Base-by-base conservation (phyloP, 805 yeast species). In the Spencermartinsiella europaea region DNA sequence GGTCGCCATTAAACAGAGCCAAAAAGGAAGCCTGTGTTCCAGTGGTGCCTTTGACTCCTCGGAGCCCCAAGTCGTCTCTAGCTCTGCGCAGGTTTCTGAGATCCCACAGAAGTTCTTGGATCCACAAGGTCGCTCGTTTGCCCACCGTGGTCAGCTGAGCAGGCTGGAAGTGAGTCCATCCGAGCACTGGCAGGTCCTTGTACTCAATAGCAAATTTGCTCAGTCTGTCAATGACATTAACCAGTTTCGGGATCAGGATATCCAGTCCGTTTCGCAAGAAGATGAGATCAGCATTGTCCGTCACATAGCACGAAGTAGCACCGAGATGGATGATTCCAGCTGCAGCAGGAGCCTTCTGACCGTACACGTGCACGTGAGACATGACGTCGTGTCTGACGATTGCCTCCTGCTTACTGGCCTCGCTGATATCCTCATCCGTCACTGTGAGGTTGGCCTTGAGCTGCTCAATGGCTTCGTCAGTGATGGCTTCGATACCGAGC, bases 131-230 rank as follows among this genome's bases (percentile, higher is more conserved):
- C 47, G 95, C 95, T 72, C 99, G 84, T 76, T 93, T 93, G 67
- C 99, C 99, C 53, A 93, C 95, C 28, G 99, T 93, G 57, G 98
- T 91, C 67, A 93, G 80, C 74, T 93, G 99, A 45, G 99, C 99
- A 14, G 99, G 99, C 74, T 93, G 99, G 80, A 93, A 93, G 70
- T 93, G 99, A 48, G 99, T 93, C 98, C 98, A 93, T 31, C 99
- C 99, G 56, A 93, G 77, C 38, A 90, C 96, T 33, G 99, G 98
- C 69, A 90, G 69, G 68, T 93, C 98, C 73, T 93, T 93, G 76
- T 91, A 80, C 67, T 85, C 80, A 54, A 88, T 65, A 39, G 99
- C 98, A 67, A 93, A 93, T 65, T 85, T 73, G 50, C 88, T 70
- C 65, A 93, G 75, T 69, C 96, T 80, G 75, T 90, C 84, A 59